Base-by-base conservation (phyloP, 1,139 yeast species). In the Yamadazyma taylorii region DNA sequence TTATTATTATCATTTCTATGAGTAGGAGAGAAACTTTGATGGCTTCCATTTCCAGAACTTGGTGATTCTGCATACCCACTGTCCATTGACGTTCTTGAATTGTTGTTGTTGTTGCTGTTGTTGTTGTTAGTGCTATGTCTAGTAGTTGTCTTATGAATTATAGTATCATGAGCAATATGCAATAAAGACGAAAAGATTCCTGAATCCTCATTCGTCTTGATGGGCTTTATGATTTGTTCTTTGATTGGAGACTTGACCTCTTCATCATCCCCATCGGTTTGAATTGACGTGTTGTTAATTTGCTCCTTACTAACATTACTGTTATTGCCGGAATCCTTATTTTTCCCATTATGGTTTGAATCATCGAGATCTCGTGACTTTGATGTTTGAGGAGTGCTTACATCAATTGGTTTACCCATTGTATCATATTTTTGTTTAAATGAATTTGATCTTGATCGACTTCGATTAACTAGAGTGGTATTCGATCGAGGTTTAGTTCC, bases 161-260 rank as follows among this genome's bases (percentile, higher is more conserved):
- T 45, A 12, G 48, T 46, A 30, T 36, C 56, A 36, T 60, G 66
- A 11, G 67, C 67, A 14, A 59, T 66, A 38, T 45, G 53, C 29
- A 62, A 35, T n/a, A 63, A 52, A 7, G 66, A 56, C 2, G 63
- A 53, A 15, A 63, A 40, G 17, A 63, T 24, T 10, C 53, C 52
- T 9, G 47, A 34, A 24, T 48, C 51, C 21, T 46, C 48, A 11
- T 31, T 25, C 2, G 39, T 29, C 14, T 43, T 41, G 11, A 44
- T 36, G 16, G 43, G 26, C 16, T 33, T 32, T 32, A 38, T 37
- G 12, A 37, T 35, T 12, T 39, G 46, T 14, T 37, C 33, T 23
- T n/a, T n/a, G 28, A 7, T 10, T 13, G 28, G 16, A 8, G 28
- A 16, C 17, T 25, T 7, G 13, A 12, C 8, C 5, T 19, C 8